Percentiles rank a stretch among this genome's conserved stretches.
These are phyloP conservation scores for Backusella circina DNA, from an alignment of 192 early-diverging fungal genomes.

Conservation along the genomic window DNA sequence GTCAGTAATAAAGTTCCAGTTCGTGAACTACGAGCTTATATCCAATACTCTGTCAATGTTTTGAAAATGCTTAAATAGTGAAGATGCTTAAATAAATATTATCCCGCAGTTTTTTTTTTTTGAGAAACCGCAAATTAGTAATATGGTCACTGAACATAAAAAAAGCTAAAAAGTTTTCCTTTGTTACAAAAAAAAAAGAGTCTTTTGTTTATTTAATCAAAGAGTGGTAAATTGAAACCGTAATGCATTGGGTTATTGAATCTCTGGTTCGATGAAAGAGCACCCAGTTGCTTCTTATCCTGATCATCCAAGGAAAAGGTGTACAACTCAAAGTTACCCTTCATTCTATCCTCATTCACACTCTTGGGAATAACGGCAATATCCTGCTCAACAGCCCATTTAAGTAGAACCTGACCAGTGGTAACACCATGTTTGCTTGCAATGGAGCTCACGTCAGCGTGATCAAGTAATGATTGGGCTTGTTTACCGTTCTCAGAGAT, in stretches of 20 bases:
- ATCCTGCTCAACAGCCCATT: conserved; percentile 63
- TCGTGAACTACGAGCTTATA: no score
- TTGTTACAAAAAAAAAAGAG: not conserved
- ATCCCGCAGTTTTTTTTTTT: no score
- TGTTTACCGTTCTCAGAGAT: conserved; percentile 23
- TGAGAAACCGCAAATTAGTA: no score
- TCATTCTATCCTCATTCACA: conserved; percentile 45
- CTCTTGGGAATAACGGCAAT: conserved; percentile 71
- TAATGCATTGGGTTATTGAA: conserved; percentile 47
- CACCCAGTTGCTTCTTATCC: conserved; percentile 46
- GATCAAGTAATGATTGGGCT: conserved; percentile 43
- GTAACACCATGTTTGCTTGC: conserved; percentile 50
- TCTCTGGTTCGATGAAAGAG: conserved; percentile 38
- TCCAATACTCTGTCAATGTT: no score
- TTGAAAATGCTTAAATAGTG: no score
- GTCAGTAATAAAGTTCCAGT: no score
- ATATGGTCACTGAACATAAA: no score
- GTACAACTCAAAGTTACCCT: conserved; percentile 51
- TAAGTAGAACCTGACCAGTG: conserved; percentile 56
- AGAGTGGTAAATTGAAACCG: conserved; percentile 43
- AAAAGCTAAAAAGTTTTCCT: not conserved
- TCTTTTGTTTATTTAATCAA: conserved; percentile 34
- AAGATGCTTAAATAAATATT: no score
- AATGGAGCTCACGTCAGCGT: conserved; percentile 47
- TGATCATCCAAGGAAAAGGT: conserved; percentile 40